A percentile compares a stretch with the other conserved stretches of the same genome.
phyloP scores from a whole-genome alignment of 2,329 filamentous ascomycete species.

The Sporothrix variecibatus region DNA sequence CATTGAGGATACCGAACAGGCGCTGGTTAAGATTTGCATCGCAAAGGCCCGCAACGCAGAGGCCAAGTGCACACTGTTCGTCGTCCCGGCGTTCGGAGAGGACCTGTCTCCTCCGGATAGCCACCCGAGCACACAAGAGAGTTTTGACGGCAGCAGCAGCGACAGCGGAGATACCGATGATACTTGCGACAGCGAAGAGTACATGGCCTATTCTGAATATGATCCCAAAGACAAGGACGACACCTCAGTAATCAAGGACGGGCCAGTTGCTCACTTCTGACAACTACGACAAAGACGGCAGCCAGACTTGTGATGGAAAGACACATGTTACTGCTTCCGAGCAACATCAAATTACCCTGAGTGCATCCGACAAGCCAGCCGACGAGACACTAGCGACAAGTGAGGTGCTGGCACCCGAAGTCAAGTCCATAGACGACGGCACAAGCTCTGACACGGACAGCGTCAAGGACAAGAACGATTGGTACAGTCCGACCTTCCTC shows the following conservation, averaged over 20 bases:
- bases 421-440: background rate
- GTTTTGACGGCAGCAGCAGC: background rate
- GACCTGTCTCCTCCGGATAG: background rate
- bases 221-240: background rate
- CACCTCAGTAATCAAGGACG: background rate
- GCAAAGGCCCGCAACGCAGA: conserved; percentile 3
- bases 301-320: background rate
- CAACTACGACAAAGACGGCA: background rate
- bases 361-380: background rate
- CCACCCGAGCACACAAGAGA: background rate
- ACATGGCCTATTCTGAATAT: background rate
- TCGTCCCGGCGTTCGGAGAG: conserved; percentile 3
- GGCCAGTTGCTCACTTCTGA: background rate
- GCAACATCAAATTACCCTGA: background rate
- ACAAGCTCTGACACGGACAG: background rate
- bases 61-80: background rate
- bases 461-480: background rate
- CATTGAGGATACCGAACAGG: background rate
- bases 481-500: background rate
- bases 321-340: background rate
- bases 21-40: conserved; percentile 13
- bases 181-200: background rate
- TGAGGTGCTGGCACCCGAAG: background rate
- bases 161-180: background rate
- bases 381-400: background rate